A percentile compares a stretch with the other conserved stretches of the same genome.
These are phyloP conservation scores for Syzygium syzygioides DNA, from an alignment of 441 rosid genomes.

Conservation along the genomic window DNA sequence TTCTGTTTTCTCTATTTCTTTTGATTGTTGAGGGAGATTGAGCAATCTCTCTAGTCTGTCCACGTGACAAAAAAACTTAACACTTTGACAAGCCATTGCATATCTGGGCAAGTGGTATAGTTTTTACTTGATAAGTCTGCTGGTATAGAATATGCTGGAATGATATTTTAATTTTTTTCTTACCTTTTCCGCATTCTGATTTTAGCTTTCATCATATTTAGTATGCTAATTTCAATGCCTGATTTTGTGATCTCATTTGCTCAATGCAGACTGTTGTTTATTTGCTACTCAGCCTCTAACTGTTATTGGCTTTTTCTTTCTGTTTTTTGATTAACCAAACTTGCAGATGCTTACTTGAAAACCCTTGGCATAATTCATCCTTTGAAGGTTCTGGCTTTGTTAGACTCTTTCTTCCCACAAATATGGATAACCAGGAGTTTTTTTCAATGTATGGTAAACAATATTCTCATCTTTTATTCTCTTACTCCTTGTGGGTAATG, in stretches of 20 bases:
- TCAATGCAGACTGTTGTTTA: neutral
- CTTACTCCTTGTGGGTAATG: constrained; percentile 9
- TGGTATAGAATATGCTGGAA: neutral
- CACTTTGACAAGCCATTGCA: neutral
- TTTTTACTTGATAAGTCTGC: neutral
- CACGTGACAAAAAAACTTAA: neutral
- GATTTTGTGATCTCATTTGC: neutral
- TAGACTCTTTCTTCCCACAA: constrained; percentile 95
- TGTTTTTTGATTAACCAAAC: neutral
- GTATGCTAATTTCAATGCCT: neutral
- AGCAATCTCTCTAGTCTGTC: neutral
- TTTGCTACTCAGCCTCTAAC: neutral
- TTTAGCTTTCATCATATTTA: neutral
- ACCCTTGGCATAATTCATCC: constrained; percentile 97
- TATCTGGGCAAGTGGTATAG: neutral
- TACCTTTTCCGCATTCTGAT: neutral
- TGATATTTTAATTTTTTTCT: neutral
- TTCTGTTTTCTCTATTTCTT: neutral
- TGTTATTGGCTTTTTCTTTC: neutral
- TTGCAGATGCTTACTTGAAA: constrained; percentile 83
- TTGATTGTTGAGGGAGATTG: neutral
- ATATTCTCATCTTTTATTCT: constrained; percentile 8
- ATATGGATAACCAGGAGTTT: constrained; percentile 79
- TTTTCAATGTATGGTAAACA: constrained; percentile 67
- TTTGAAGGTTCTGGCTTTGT: constrained; percentile 98